Conservation (phyloP, 345 rosid genomes). For the Salix arbutifolia region DNA sequence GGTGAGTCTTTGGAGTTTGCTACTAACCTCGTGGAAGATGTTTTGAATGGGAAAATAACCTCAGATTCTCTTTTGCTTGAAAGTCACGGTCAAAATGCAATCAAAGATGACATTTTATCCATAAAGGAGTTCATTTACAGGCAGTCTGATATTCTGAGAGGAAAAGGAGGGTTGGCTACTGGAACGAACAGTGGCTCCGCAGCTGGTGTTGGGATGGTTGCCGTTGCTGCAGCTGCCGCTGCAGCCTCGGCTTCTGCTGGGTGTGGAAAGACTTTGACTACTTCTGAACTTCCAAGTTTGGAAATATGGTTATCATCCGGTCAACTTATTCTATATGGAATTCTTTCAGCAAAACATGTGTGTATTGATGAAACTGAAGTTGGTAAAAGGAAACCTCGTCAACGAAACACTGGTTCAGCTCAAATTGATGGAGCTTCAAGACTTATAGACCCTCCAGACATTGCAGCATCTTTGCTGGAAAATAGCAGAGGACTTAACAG, state of each 20-base stretch:
- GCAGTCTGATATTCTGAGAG: conserved; percentile 73
- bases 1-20: conserved; percentile 73
- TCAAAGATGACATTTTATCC: conserved; percentile 56
- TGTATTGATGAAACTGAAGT: conserved; percentile 44
- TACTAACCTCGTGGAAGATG: conserved; percentile 62
- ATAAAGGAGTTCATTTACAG: conserved; percentile 69
- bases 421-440: conserved; percentile 47
- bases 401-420: conserved; percentile 33
- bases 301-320: conserved; percentile 66
- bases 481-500: conserved; percentile 60
- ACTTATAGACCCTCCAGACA: conserved; percentile 47
- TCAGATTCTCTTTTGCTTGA: conserved; percentile 74
- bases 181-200: conserved; percentile 47
- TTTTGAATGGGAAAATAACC: conserved; percentile 66
- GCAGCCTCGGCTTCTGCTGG: conserved; percentile 86
- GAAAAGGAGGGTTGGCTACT: conserved; percentile 60
- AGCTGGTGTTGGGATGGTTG: conserved; percentile 77
- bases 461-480: conserved; percentile 59
- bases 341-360: conserved; percentile 52
- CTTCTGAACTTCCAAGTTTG: conserved; percentile 65
- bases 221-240: conserved; percentile 83
- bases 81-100: conserved; percentile 47
- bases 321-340: conserved; percentile 45
- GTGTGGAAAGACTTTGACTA: conserved; percentile 46
- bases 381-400: conserved; percentile 53